Evolutionary conservation across 257 asterid genomes (phyloP).

Genomic region (Petrea volubilis): DNA sequence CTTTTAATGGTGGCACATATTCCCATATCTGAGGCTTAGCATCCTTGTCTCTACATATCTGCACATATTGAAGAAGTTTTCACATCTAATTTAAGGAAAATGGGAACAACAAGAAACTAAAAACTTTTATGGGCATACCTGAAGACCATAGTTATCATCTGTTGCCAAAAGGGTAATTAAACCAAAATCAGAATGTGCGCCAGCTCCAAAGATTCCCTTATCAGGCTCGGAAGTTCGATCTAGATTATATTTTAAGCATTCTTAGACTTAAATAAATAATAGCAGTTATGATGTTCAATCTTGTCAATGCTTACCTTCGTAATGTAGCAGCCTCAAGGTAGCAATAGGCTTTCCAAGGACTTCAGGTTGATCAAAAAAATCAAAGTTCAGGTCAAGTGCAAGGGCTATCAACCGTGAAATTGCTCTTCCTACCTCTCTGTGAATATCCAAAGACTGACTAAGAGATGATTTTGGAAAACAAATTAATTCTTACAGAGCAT

Average conservation of each 20-base stretch:
- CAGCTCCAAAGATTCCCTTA: slow-evolving; percentile 90
- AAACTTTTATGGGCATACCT: slow-evolving; percentile 39
- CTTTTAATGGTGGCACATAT: slow-evolving; percentile 75
- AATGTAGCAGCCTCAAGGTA: slow-evolving; percentile 73
- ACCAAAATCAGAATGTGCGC: slow-evolving; percentile 90
- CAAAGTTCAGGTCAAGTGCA: slow-evolving; percentile 61
- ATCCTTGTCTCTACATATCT: slow-evolving; percentile 87
- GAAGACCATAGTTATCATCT: slow-evolving; percentile 78
- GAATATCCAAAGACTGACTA: slow-evolving; percentile 18
- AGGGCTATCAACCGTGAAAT: slow-evolving; percentile 77
- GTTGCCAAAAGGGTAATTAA: slow-evolving; percentile 83
- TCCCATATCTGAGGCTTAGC: slow-evolving; percentile 88
- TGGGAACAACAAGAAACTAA: neutral
- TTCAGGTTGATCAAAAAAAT: slow-evolving; percentile 69
- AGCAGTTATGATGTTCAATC: slow-evolving; percentile 2
- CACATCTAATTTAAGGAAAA: slow-evolving; percentile 9
- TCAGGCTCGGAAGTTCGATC: slow-evolving; percentile 73
- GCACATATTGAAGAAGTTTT: slow-evolving; percentile 25
- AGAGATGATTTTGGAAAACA: neutral
- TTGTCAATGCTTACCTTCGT: slow-evolving; percentile 57
- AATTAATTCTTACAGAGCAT: neutral
- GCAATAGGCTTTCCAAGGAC: slow-evolving; percentile 75
- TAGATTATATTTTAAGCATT: slow-evolving; percentile 21
- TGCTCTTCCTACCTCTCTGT: slow-evolving; percentile 68
- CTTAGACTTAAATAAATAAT: neutral